These are phyloP conservation scores for Yamadazyma oceani DNA, from an alignment of 1,139 yeast genomes.

Conservation along the genomic window DNA sequence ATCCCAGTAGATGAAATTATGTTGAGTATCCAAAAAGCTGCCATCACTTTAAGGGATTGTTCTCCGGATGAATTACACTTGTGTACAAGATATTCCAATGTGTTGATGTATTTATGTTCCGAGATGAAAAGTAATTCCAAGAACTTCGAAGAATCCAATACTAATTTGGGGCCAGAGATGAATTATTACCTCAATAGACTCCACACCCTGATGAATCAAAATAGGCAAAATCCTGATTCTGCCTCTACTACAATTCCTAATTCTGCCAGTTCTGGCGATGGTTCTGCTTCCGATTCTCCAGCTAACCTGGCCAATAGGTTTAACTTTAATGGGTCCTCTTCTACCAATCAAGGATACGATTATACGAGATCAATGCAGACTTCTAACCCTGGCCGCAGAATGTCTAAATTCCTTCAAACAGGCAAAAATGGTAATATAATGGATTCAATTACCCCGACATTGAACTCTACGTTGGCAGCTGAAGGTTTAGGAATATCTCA, in stretches of 20 bases:
- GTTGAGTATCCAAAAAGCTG: slow-evolving; percentile 67
- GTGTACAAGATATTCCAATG: slow-evolving; percentile 78
- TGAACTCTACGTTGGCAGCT: background rate
- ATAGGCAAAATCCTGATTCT: background rate
- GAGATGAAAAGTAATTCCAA: slow-evolving; percentile 58
- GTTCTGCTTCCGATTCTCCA: background rate
- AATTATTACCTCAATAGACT: background rate
- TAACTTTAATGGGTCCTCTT: too few species aligned
- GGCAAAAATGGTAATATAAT: background rate
- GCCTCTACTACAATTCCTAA: too few species aligned
- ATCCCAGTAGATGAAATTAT: slow-evolving; percentile 72
- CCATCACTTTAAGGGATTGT: slow-evolving; percentile 73
- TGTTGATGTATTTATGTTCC: slow-evolving; percentile 72
- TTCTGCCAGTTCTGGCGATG: background rate
- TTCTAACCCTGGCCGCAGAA: too few species aligned
- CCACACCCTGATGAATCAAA: background rate
- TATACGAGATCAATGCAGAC: too few species aligned
- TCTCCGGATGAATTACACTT: slow-evolving; percentile 89
- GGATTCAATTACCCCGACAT: background rate
- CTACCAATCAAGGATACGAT: slow-evolving; percentile 1
- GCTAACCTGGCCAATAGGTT: background rate
- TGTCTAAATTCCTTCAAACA: background rate
- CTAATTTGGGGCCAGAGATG: background rate
- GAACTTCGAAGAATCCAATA: slow-evolving; percentile 16
- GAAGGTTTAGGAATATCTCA: too few species aligned